Evolutionary conservation across 2,329 filamentous ascomycete genomes (phyloP).

Genomic region (Penicillium sp.): DNA sequence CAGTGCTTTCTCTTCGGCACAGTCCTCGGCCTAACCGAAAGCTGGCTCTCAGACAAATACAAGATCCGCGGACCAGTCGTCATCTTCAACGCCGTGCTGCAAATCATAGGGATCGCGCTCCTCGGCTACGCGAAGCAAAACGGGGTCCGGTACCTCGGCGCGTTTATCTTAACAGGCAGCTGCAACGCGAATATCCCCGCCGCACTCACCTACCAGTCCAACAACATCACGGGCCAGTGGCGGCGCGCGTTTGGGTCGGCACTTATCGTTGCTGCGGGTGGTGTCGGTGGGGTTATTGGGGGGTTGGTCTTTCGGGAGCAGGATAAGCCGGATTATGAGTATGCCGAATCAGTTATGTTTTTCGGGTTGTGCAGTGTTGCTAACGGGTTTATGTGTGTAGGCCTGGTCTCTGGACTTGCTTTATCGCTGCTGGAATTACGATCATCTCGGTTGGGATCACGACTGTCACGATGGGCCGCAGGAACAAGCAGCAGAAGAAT

Average conservation of each 20-base stretch:
- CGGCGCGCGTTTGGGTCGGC: slow-evolving; percentile 25
- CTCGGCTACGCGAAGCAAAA: slow-evolving; percentile 13
- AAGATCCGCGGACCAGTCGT: slow-evolving; percentile 11
- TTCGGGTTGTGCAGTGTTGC: background rate
- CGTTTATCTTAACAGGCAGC: slow-evolving; percentile 6
- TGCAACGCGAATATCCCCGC: slow-evolving; percentile 10
- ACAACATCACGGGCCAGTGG: slow-evolving; percentile 28
- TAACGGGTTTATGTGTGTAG: background rate
- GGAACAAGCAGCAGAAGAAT: slow-evolving; percentile 12
- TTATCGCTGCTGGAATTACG: slow-evolving; percentile 15
- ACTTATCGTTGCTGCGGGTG: slow-evolving; percentile 19
- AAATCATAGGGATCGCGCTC: slow-evolving; percentile 9
- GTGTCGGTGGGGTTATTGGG: slow-evolving; percentile 22
- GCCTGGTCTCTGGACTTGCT: slow-evolving; percentile 16
- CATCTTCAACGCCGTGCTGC: slow-evolving; percentile 10
- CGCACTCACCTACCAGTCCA: slow-evolving; percentile 21
- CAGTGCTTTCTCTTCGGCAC: slow-evolving; percentile 17
- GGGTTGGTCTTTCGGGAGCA: slow-evolving; percentile 18
- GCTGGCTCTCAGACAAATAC: slow-evolving; percentile 16
- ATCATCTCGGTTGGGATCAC: slow-evolving; percentile 15
- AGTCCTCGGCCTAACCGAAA: slow-evolving; percentile 7
- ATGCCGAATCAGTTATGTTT: no score
- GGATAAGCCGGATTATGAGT: slow-evolving; percentile 20
- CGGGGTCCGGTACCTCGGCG: slow-evolving; percentile 13
- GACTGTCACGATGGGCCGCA: slow-evolving; percentile 10